Evolutionary conservation across 441 rosid genomes (phyloP).

Genomic region (Corymbia calophylla): DNA sequence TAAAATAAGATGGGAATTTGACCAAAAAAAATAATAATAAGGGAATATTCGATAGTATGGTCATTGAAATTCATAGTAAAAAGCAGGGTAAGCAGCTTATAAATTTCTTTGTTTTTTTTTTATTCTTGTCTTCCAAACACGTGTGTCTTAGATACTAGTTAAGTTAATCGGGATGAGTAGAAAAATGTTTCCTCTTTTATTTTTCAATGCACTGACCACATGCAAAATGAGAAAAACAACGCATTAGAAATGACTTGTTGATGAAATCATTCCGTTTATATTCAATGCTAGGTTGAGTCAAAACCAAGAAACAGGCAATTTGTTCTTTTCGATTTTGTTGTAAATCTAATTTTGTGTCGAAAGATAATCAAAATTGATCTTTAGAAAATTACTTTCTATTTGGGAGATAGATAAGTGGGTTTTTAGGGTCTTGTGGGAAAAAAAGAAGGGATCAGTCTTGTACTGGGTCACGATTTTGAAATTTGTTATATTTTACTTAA

Average conservation of each 20-base stretch:
- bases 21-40: too few species aligned
- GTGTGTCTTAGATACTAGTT: neutral
- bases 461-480: too few species aligned
- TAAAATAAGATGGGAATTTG: neutral
- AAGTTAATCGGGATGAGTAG: too few species aligned
- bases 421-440: too few species aligned
- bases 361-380: neutral
- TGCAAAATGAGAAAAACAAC: neutral
- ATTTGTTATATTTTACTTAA: too few species aligned
- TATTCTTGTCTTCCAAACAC: neutral
- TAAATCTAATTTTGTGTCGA: neutral
- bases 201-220: too few species aligned
- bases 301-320: neutral
- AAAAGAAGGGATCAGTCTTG: too few species aligned
- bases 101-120: neutral
- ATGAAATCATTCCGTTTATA: neutral
- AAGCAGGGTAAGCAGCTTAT: neutral
- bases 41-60: neutral
- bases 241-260: neutral
- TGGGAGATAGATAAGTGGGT: neutral
- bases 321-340: neutral
- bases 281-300: rapidly evolving
- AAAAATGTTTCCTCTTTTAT: too few species aligned
- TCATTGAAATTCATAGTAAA: neutral
- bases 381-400: neutral